Evolutionary conservation across 371 early-diverging fungal genomes (phyloP).

Genomic region (Apophysomyces elegans): DNA sequence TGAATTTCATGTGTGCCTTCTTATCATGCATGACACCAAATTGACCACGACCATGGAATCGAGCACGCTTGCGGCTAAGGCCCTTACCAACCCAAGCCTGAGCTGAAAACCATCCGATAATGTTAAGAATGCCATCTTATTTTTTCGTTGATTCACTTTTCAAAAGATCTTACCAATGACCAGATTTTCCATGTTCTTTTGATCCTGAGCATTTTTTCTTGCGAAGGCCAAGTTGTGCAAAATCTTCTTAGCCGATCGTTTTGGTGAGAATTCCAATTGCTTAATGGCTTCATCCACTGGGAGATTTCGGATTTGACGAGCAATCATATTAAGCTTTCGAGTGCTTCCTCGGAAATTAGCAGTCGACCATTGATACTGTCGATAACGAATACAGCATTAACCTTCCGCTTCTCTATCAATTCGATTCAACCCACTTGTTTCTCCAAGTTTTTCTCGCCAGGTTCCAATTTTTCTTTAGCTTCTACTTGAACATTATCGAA

Average conservation of each 20-base stretch:
- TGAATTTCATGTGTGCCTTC: conserved; percentile 82
- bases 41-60: conserved; percentile 82
- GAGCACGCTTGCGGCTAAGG: conserved; percentile 64
- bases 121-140: not conserved
- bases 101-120: conserved; percentile 30
- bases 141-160: not conserved
- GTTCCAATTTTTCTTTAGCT: conserved; percentile 41
- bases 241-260: conserved; percentile 75
- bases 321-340: conserved; percentile 84
- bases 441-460: conserved; percentile 39
- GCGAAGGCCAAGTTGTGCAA: conserved; percentile 77
- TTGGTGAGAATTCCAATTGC: conserved; percentile 88
- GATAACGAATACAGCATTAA: conserved; percentile 12
- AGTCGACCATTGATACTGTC: conserved; percentile 70
- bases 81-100: conserved; percentile 95
- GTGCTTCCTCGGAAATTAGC: conserved; percentile 77
- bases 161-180: conserved; percentile 40
- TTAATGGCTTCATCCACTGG: conserved; percentile 80
- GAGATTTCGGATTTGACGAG: conserved; percentile 82
- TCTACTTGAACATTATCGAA: conserved; percentile 57
- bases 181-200: conserved; percentile 71
- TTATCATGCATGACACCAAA: conserved; percentile 83
- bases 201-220: conserved; percentile 69
- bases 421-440: conserved; percentile 45
- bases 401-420: not conserved